These are phyloP conservation scores for Nicotiana attenuata DNA, from an alignment of 257 asterid species.

Conservation along the genomic window DNA sequence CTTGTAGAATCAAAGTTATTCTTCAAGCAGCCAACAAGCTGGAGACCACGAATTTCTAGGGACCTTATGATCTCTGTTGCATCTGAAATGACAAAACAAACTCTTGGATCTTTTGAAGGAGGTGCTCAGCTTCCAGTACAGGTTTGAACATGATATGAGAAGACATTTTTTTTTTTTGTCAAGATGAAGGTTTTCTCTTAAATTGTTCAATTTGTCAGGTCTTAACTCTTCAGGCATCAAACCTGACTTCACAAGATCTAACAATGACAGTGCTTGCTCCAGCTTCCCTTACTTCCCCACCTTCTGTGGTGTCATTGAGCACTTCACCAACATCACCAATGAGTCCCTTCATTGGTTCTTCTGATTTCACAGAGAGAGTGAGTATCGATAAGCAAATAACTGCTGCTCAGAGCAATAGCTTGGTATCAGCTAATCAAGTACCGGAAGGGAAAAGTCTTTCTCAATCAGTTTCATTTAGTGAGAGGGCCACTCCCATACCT, in stretches of 20 bases:
- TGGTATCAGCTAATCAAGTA: slow-evolving; percentile 31
- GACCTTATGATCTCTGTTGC: slow-evolving; percentile 96
- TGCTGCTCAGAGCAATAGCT: slow-evolving; percentile 26
- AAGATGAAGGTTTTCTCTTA: slow-evolving; percentile 20
- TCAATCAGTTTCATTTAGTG: slow-evolving; percentile 33
- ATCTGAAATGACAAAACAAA: slow-evolving; percentile 80
- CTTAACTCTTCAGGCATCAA: slow-evolving; percentile 93
- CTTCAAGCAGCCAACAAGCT: slow-evolving; percentile 82
- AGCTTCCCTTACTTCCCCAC: slow-evolving; percentile 87
- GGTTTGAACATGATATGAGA: slow-evolving; percentile 42
- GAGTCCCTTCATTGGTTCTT: slow-evolving; percentile 41
- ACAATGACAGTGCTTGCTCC: slow-evolving; percentile 96
- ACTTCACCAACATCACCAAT: slow-evolving; percentile 55
- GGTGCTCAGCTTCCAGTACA: slow-evolving; percentile 75
- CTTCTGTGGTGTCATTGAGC: slow-evolving; percentile 79
- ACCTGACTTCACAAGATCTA: slow-evolving; percentile 80
- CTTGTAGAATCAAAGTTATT: slow-evolving; percentile 84
- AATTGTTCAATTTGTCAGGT: slow-evolving; percentile 55
- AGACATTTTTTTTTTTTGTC: slow-evolving; percentile 7
- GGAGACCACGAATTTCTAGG: slow-evolving; percentile 86
- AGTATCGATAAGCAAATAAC: slow-evolving; percentile 34
- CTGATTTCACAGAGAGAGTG: slow-evolving; percentile 36
- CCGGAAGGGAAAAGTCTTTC: slow-evolving; percentile 33
- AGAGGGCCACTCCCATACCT: slow-evolving; percentile 30
- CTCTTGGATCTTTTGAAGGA: slow-evolving; percentile 61